Evolutionary conservation across 352 stramenopile genomes (phyloP), one percentile per base, ranked within the genome.

Genomic region (Pythium angustatum): DNA sequence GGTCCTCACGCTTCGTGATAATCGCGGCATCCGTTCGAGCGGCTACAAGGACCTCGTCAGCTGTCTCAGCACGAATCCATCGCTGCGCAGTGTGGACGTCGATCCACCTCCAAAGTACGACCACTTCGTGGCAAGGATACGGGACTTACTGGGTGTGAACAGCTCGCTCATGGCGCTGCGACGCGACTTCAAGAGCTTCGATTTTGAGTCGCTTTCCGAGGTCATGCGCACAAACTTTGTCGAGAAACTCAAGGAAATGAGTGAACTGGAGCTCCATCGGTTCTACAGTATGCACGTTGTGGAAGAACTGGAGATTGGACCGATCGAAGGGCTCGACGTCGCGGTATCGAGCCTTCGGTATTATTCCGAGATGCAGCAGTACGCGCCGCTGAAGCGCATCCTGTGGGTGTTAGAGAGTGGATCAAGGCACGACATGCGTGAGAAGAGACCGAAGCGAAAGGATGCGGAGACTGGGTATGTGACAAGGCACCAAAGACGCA

Each of bases 191-290:
- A 54, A 52, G 24, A 21, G 38, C 21, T 71, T 69, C 44, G 69
- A 74, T 19, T 83, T 83, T 45, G 69, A 69, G 1, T 52, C 60
- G 9, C 65, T 90, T 1, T 80, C 75, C 5, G 73, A 84, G 14
- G 57, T 58, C 0, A 64, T 84, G 27, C 77, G 81, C 14, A 85
- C 78, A 17, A 90, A 90, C 30, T 87, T 91, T 51, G 72, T 93
- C 27, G 64, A 86, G 26, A 93, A 93, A 60, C 55, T 90, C 26
- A 54, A 78, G 30, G 69, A 75, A 47, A 69, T 88, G 50, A 90
- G 76, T 28, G 81, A 90, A 40, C 59, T 10, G 5, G 80, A 92
- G 40, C 71, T 92, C 0, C 55, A 71, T 19, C 48, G 68, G 50
- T 58, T 93, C 0, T 72, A 73, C n/a, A 56, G 68, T 17, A 69